Evolutionary conservation across 768 basidiomycete species (phyloP).

Genomic region (Termitomyces sp.): DNA sequence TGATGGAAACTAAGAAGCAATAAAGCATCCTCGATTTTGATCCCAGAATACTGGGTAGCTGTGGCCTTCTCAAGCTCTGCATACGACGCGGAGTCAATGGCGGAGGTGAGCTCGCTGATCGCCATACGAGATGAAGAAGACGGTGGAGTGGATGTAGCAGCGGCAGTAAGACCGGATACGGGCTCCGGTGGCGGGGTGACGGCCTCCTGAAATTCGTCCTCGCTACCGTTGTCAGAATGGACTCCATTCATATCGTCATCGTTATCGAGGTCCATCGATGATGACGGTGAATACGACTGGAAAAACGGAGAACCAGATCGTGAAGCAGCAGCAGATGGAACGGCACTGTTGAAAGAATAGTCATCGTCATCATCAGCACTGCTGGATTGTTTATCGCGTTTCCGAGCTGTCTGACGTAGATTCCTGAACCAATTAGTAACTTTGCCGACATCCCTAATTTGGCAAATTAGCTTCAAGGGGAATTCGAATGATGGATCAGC

Average conservation of each 20-base stretch:
- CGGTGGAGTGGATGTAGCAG: constrained; percentile 22
- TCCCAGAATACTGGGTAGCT: constrained; percentile 40
- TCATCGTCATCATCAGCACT: constrained; percentile 43
- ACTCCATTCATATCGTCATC: constrained; percentile 36
- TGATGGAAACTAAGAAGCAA: constrained; percentile 72
- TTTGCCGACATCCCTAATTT: constrained; percentile 67
- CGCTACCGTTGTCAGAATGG: constrained; percentile 54
- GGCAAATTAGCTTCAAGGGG: constrained; percentile 15
- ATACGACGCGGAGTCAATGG: constrained; percentile 36
- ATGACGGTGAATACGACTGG: constrained; percentile 47
- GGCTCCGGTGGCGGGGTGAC: constrained; percentile 65
- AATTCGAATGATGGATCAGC: constrained; percentile 13
- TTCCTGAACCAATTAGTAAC: constrained; percentile 90
- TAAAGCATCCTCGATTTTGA: constrained; percentile 70
- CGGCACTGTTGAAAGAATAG: constrained; percentile 35
- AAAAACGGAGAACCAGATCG: constrained; percentile 49
- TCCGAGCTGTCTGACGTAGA: constrained; percentile 74
- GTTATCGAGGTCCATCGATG: constrained; percentile 46
- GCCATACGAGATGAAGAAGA: constrained; percentile 24
- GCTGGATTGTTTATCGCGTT: constrained; percentile 50
- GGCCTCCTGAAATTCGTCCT: constrained; percentile 70
- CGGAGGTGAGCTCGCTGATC: constrained; percentile 26
- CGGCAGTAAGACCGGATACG: constrained; percentile 27
- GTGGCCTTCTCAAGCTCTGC: constrained; percentile 46
- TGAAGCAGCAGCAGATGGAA: constrained; percentile 39